phyloP scores from a whole-genome alignment of 2,329 filamentous ascomycete genomes.

The Fusarium subtropicale region DNA sequence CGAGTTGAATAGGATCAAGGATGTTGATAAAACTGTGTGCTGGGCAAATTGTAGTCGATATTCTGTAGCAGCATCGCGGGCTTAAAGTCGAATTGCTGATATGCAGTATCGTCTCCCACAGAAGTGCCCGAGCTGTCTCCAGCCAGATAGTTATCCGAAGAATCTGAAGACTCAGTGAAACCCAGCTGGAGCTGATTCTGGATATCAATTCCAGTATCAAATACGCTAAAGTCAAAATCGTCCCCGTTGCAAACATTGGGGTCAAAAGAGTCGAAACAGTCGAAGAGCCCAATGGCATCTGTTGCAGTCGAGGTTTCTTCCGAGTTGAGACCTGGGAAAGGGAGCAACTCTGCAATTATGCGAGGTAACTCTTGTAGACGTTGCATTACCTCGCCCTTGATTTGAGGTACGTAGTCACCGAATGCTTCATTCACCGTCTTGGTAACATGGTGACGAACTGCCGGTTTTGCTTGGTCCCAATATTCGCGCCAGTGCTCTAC shows the following conservation, averaged over 20 bases:
- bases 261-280: conserved; percentile 5
- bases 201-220: not conserved
- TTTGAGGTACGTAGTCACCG: conserved; percentile 5
- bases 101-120: conserved; percentile 20
- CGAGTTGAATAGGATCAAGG: not conserved
- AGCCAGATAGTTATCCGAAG: conserved; percentile 21
- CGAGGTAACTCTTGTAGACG: conserved; percentile 23
- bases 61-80: not conserved
- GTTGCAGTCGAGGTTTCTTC: conserved; percentile 26
- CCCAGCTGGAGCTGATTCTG: not conserved
- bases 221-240: not conserved
- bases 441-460: conserved; percentile 12
- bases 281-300: conserved; percentile 4
- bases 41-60: not conserved
- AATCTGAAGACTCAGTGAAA: conserved; percentile 19
- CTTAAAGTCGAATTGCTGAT: conserved; percentile 26
- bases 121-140: conserved; percentile 35
- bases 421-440: conserved; percentile 23
- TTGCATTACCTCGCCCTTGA: conserved; percentile 20
- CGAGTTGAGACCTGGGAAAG: conserved; percentile 24
- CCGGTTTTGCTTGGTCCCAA: conserved; percentile 19
- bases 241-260: conserved; percentile 1
- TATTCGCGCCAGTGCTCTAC: conserved; percentile 18
- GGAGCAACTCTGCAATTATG: conserved; percentile 4
- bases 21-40: not conserved